Base-by-base conservation (phyloP, 1,284 basidiomycete species). In the Lignosus rhinocerotis region DNA sequence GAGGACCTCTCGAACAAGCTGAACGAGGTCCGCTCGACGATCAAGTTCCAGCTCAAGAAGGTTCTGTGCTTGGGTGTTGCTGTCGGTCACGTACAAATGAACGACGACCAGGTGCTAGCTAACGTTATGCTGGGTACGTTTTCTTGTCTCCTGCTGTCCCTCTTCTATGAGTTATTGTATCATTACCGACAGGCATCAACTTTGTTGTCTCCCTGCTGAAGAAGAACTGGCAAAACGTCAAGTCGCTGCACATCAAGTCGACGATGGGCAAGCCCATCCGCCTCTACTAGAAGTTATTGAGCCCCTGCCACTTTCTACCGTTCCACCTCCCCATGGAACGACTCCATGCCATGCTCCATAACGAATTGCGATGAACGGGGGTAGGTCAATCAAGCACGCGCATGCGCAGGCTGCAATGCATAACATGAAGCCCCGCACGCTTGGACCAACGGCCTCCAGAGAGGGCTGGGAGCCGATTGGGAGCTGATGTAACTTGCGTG, bases 211-310 rank as follows among this genome's bases (percentile, higher is more conserved):
- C 97, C 43, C 83, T 99, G 61, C 88, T 99, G 76, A 99, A 99
- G 89, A 99, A 99, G 88, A 96, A 98, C 84, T 98, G 96, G 96
- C 96, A 98, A 80, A 99, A 99, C 82, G 92, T 99, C 81, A 96
- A 96, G 82, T 98, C 95, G 62, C 84, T 99, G 67, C 94, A 97
- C 85, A 88, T 99, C 84, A 99, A 99, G 87, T 87, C 88, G 69
- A 96, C 96, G 75, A 99, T 98, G 96, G 96, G 96, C 85, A 97
- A 97, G 82, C 93, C 96, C 64, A 81, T 96, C 73, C 94, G 96
- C 68, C 83, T 96, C 67, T 96, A 90, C 88, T 96, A 84, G 39
- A 32, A 3, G 54, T 52, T 49, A 52, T 53, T 49, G 25, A 14
- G 16, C 42, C n/a, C 49, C 39, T 38, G 44, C 51, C 50, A 38